Evolutionary conservation across 2,329 filamentous ascomycete genomes (phyloP).

Genomic region (Fusarium agapanthi): DNA sequence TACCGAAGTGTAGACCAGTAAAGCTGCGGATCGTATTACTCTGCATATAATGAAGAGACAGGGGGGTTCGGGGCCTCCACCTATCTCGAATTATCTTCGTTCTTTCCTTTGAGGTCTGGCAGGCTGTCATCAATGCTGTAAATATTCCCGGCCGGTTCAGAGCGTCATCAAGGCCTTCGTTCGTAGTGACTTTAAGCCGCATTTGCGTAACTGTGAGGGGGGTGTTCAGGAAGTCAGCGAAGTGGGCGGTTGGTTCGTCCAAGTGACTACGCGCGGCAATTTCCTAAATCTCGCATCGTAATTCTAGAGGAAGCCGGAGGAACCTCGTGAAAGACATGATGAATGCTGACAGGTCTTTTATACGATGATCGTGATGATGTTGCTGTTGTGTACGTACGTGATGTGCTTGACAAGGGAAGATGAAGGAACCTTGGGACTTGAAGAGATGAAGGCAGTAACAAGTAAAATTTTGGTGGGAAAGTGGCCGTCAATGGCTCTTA

Average conservation of each 20-base stretch:
- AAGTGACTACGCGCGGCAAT: not conserved
- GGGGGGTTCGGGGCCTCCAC: not conserved
- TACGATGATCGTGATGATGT: not conserved
- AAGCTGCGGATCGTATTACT: not conserved
- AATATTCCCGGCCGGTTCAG: not conserved
- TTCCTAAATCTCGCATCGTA: not conserved
- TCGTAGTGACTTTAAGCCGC: not conserved
- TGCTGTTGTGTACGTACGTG: not conserved
- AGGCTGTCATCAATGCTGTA: not conserved
- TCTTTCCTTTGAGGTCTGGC: rapidly evolving
- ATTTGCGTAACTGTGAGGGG: not conserved
- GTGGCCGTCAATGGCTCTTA: not conserved
- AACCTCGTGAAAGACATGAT: not conserved
- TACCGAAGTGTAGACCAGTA: not conserved
- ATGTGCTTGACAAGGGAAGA: not conserved
- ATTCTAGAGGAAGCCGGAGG: too few species aligned
- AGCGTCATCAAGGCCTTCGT: not conserved
- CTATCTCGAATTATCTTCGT: rapidly evolving
- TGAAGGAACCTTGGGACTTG: not conserved
- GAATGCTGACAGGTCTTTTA: not conserved
- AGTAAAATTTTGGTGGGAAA: not conserved
- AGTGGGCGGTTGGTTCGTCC: not conserved
- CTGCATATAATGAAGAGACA: not conserved
- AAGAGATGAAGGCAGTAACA: not conserved
- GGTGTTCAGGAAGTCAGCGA: not conserved